A percentile compares a stretch with the other conserved stretches of the same genome.
Evolutionary conservation across 179 eudicot species (phyloP).

Genomic region (Gypsophila paniculata): DNA sequence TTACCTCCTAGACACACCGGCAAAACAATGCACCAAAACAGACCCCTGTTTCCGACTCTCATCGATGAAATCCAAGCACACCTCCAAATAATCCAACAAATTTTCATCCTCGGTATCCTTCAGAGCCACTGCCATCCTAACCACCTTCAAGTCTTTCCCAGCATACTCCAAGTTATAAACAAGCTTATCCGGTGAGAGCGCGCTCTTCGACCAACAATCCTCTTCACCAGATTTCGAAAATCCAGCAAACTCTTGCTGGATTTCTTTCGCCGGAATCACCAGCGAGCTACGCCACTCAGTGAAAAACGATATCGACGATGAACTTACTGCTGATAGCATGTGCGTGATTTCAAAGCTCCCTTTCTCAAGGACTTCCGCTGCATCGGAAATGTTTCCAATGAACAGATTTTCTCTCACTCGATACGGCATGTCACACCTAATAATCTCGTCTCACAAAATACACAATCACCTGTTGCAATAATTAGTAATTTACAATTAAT

Average conservation of each 20-base stretch:
- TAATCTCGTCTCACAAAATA: neutral
- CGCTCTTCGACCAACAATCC: slow-evolving; percentile 24
- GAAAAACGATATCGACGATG: slow-evolving; percentile 80
- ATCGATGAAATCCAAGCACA: slow-evolving; percentile 78
- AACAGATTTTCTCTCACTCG: slow-evolving; percentile 67
- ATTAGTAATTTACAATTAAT: neutral
- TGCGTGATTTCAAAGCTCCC: slow-evolving; percentile 59
- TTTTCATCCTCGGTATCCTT: slow-evolving; percentile 84
- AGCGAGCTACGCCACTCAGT: slow-evolving; percentile 62
- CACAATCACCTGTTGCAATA: slow-evolving; percentile 11
- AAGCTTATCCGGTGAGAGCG: slow-evolving; percentile 50
- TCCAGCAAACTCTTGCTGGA: slow-evolving; percentile 57
- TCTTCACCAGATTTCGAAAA: slow-evolving; percentile 30
- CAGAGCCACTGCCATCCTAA: slow-evolving; percentile 87
- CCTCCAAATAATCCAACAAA: slow-evolving; percentile 88
- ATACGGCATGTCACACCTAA: slow-evolving; percentile 27
- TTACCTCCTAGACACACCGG: slow-evolving; percentile 97
- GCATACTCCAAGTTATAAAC: slow-evolving; percentile 70
- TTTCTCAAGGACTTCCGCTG: slow-evolving; percentile 62
- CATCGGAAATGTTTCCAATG: slow-evolving; percentile 65
- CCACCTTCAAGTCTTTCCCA: slow-evolving; percentile 75
- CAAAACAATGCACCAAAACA: slow-evolving; percentile 93
- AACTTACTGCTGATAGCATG: slow-evolving; percentile 65
- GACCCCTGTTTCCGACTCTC: slow-evolving; percentile 64
- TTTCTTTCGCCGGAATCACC: slow-evolving; percentile 60